These are phyloP conservation scores for Lentinula boryana DNA, from an alignment of 768 basidiomycete genomes.

Conservation along the genomic window DNA sequence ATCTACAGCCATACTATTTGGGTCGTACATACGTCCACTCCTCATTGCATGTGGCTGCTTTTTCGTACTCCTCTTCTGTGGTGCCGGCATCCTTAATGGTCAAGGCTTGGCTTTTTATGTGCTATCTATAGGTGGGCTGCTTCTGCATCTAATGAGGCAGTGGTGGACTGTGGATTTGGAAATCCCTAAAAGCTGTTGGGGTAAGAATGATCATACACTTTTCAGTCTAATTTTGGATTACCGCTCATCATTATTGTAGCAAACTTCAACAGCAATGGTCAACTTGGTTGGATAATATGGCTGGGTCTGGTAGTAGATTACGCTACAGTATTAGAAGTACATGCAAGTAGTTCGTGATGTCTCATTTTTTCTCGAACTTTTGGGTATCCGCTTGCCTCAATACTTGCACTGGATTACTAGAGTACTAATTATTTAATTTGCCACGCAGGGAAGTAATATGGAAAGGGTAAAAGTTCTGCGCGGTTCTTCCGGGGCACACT, in stretches of 20 bases:
- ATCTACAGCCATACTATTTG: constrained; percentile 73
- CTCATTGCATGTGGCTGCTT: constrained; percentile 43
- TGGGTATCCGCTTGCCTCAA: neutral
- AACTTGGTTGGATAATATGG: constrained; percentile 13
- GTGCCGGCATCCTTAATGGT: constrained; percentile 46
- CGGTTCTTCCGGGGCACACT: no score
- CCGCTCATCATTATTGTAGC: neutral
- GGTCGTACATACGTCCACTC: constrained; percentile 49
- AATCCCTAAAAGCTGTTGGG: constrained; percentile 16
- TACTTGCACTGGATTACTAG: no score
- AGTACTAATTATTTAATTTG: neutral
- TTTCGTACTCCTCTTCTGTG: constrained; percentile 47
- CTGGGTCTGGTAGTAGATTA: constrained; percentile 11
- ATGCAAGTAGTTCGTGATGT: neutral
- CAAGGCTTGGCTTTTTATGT: constrained; percentile 33
- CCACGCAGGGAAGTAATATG: neutral
- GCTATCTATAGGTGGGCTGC: constrained; percentile 19
- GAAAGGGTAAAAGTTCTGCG: no score
- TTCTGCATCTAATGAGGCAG: constrained; percentile 20
- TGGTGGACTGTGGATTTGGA: constrained; percentile 17
- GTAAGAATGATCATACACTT: constrained; percentile 6
- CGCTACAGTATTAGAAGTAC: neutral
- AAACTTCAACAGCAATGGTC: constrained; percentile 13
- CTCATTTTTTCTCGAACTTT: no score
- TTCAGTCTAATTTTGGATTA: neutral